Base-by-base conservation (phyloP, 192 early-diverging fungal genomes). In the Linnemannia elongata region DNA sequence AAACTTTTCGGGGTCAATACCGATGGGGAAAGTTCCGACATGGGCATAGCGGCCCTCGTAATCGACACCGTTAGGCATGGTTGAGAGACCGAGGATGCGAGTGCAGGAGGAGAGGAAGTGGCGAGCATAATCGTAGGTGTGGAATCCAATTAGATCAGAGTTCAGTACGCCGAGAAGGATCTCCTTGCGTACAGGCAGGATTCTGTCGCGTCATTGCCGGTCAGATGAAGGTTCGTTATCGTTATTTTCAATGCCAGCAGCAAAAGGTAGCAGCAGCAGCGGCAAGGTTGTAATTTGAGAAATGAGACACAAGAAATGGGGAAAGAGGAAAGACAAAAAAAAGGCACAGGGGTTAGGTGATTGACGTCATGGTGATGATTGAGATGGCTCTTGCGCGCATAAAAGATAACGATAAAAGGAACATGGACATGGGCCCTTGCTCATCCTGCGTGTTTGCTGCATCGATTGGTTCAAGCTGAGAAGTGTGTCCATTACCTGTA, bases 21-120 rank as follows among this genome's bases (percentile, higher is more conserved):
- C 99, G 76, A 99, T 99, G 20, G 99, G 99, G 92, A 99, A 99
- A 18, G 99, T 98, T 44, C 98, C 98, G 4, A 99, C 98, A 47
- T 98, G 96, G 15, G 99, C 97, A 57, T 94, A 92, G 17, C 97
- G 92, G n/a, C 96, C 97, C 82, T 98, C 97, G 79, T 94, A 96
- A 72, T 99, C 98, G 55, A 99, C 96, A 20, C 96, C 94, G 79
- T 99, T 97, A 1, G 98, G 96, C 93, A 97, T 96, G 12, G 97
- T 96, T 39, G 95, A 94, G 30, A 99, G 91, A 24, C 97, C 97
- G 66, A 99, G 91, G 75, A 99, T 99, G 60, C 98, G 95, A 10
- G 99, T 97, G 87, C 99, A 99, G 55, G 96, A 97, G 1, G 95
- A 96, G 80, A 99, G 81, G 84, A 99, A 99, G 89, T 99, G 99